Evolutionary conservation across 2,329 filamentous ascomycete species (phyloP).

Genomic region (Cercospora citrullina): DNA sequence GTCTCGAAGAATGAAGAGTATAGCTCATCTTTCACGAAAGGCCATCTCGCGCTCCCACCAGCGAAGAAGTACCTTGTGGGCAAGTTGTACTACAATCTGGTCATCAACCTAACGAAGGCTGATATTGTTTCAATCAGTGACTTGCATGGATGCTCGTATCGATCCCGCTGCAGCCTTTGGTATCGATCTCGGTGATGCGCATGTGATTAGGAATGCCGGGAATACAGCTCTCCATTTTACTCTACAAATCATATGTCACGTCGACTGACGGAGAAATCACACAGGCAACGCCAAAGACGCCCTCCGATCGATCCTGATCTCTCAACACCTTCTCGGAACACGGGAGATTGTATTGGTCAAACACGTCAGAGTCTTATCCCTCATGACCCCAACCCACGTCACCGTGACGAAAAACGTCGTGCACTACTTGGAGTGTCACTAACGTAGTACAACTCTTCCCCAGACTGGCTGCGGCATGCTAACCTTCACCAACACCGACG

Average conservation of each 20-base stretch:
- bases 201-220: constrained; percentile 67
- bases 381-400: background rate
- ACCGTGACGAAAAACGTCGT: background rate
- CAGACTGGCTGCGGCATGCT: constrained; percentile 73
- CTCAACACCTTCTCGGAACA: constrained; percentile 75
- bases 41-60: constrained; percentile 66
- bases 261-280: background rate
- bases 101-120: too few species aligned
- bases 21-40: constrained; percentile 62
- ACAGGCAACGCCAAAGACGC: constrained; percentile 58
- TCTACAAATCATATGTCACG: background rate
- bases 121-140: constrained; percentile 49
- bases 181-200: constrained; percentile 72
- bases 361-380: constrained; percentile 37
- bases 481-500: constrained; percentile 63
- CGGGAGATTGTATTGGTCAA: constrained; percentile 73
- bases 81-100: constrained; percentile 39
- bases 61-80: constrained; percentile 67
- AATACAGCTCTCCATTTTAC: constrained; percentile 7
- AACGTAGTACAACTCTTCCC: background rate
- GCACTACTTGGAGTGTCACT: background rate
- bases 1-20: constrained; percentile 60
- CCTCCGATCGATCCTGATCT: constrained; percentile 73
- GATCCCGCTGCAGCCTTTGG: constrained; percentile 69
- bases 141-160: constrained; percentile 78